These are phyloP conservation scores for Cyclocybe cylindracea DNA, from an alignment of 768 basidiomycete genomes.

Conservation along the genomic window DNA sequence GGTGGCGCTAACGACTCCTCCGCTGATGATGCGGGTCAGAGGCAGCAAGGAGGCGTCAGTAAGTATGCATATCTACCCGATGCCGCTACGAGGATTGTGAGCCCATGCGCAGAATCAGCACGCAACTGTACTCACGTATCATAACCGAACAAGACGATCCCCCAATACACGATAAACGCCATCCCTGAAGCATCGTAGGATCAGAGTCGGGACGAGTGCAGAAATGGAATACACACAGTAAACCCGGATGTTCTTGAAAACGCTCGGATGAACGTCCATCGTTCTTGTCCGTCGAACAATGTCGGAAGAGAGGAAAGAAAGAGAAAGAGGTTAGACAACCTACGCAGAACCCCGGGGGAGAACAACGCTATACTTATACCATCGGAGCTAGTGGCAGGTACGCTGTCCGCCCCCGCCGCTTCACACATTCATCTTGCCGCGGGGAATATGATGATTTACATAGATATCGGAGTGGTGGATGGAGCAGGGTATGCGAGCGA, in stretches of 20 bases:
- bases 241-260: constrained; percentile 61
- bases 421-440: too few species aligned
- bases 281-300: too few species aligned
- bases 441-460: too few species aligned
- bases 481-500: too few species aligned
- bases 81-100: constrained; percentile 19
- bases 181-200: constrained; percentile 45
- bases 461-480: too few species aligned
- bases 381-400: too few species aligned
- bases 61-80: constrained; percentile 15
- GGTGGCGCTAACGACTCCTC: constrained; percentile 66
- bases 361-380: too few species aligned
- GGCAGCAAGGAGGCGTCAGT: neutral
- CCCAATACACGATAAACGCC: constrained; percentile 76
- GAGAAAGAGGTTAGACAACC: too few species aligned
- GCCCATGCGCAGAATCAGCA: neutral
- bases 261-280: neutral
- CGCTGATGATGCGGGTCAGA: constrained; percentile 34
- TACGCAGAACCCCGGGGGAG: too few species aligned
- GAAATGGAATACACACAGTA: constrained; percentile 34
- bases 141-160: constrained; percentile 82
- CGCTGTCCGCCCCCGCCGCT: too few species aligned
- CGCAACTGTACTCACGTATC: constrained; percentile 54
- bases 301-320: too few species aligned
- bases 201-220: too few species aligned